A percentile compares a stretch with the other conserved stretches of the same genome.
Evolutionary conservation across 2,329 filamentous ascomycete genomes (phyloP).

Genomic region (Aspergillus sp.): DNA sequence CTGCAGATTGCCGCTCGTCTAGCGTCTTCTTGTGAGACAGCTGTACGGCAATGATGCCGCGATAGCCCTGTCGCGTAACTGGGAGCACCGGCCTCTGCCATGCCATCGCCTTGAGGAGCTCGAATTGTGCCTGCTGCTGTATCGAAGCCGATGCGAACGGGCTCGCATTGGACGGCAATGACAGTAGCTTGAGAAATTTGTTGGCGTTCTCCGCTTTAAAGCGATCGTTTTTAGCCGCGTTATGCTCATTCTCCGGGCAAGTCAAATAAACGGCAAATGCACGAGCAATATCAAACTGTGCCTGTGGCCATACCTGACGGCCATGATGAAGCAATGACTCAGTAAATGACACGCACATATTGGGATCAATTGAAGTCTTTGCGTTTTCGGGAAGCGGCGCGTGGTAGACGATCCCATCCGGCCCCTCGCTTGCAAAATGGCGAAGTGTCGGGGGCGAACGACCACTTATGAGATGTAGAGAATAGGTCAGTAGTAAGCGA

Average conservation of each 20-base stretch:
- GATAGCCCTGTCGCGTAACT: constrained; percentile 50
- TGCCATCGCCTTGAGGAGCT: constrained; percentile 49
- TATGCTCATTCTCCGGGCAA: constrained; percentile 3
- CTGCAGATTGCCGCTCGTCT: constrained; percentile 48
- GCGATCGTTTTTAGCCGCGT: constrained; percentile 10
- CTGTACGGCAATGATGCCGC: constrained; percentile 47
- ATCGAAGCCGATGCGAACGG: constrained; percentile 40
- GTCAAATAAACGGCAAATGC: constrained; percentile 30
- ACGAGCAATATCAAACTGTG: constrained; percentile 33
- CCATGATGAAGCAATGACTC: constrained; percentile 43
- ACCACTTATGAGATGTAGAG: constrained; percentile 25
- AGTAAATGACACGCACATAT: constrained; percentile 32
- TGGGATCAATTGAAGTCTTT: constrained; percentile 14
- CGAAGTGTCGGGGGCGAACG: constrained; percentile 10
- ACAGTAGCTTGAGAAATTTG: constrained; percentile 38
- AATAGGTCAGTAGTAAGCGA: constrained; percentile 33
- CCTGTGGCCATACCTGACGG: constrained; percentile 40
- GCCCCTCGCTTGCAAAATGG: not conserved
- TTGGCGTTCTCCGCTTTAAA: constrained; percentile 40
- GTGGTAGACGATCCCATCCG: constrained; percentile 3
- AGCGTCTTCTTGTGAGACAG: constrained; percentile 48
- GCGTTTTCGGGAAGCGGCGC: constrained; percentile 1
- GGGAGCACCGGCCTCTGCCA: constrained; percentile 43
- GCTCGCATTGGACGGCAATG: constrained; percentile 38
- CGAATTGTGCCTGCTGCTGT: constrained; percentile 51